Evolutionary conservation across 768 basidiomycete genomes (phyloP), one percentile per base, ranked within the genome.

Genomic region (Clathrus columnatus): DNA sequence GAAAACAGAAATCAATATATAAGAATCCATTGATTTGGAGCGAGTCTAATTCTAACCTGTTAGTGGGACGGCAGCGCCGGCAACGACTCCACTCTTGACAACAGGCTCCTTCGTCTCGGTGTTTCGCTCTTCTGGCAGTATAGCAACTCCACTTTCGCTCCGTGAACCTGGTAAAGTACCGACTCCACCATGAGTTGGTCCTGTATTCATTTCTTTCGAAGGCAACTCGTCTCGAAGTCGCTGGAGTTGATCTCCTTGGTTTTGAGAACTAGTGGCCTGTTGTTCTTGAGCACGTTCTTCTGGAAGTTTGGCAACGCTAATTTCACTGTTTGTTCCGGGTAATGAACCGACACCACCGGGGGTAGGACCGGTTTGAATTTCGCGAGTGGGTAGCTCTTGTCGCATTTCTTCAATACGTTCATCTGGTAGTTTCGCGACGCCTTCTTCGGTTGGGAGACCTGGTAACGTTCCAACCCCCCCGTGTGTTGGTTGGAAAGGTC

Each of bases 381-480:
- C 51, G 14, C 29, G 51, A 1, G 20, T 53, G 18, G 51, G 42
- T 27, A 43, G 42, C 18, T 47, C 46, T 14, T 23, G 14, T 8
- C 46, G 46, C 46, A 47, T 3, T 14, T 47, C 46, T 28, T 47
- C 23, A 20, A 43, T 23, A 17, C 74, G 69, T 51, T 81, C 77
- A 14, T 79, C 75, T 3, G 80, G 81, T 1, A 79, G 64, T 44
- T 71, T 68, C 3, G 77, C 75, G 7, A 81, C 75, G 5, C 69
- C 72, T 8, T 68, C 62, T 59, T 81, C 80, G 20, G 68, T 70
- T 10, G 64, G 54, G 26, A 64, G 66, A 11, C 79, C 80, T 0
- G 79, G 78, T 16, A 81, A 70, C 0, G 76, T 71, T 11, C 78
- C 78, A 1, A 75, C 73, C 16, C 79, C 81, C 5, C 63, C 68